These are phyloP conservation scores for Sordariomycetes sp. DNA, from an alignment of 2,329 filamentous ascomycete genomes.

Conservation along the genomic window DNA sequence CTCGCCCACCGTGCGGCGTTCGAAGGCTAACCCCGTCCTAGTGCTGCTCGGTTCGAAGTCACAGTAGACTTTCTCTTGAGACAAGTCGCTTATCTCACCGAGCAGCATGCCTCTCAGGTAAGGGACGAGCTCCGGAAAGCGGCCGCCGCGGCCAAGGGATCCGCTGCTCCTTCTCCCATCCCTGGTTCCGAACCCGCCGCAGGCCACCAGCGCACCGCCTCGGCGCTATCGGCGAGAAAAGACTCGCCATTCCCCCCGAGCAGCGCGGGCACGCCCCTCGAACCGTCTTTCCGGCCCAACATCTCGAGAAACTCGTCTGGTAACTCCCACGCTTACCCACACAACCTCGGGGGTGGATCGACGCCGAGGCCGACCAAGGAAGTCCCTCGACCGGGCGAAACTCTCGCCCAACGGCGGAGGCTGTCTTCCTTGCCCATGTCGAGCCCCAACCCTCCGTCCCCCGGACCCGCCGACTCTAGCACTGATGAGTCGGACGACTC, in stretches of 20 bases:
- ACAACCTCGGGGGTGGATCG: slow-evolving; percentile 8
- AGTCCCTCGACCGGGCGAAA: slow-evolving; percentile 17
- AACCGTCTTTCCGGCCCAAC: slow-evolving; percentile 27
- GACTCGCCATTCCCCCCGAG: slow-evolving; percentile 39
- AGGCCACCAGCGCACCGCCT: slow-evolving; percentile 29
- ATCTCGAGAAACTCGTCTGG: slow-evolving; percentile 33
- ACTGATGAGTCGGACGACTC: slow-evolving; percentile 28
- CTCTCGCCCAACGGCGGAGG: slow-evolving; percentile 13
- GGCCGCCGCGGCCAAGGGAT: slow-evolving; percentile 41
- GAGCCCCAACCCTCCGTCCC: slow-evolving; percentile 16
- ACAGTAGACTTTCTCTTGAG: slow-evolving; percentile 80
- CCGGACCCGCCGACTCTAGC: slow-evolving; percentile 22
- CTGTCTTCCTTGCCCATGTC: slow-evolving; percentile 31
- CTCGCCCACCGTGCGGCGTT: not conserved
- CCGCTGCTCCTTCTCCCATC: slow-evolving; percentile 41
- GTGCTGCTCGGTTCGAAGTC: slow-evolving; percentile 68
- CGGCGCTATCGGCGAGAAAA: slow-evolving; percentile 41
- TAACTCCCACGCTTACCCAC: slow-evolving; percentile 14
- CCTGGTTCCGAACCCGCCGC: slow-evolving; percentile 31
- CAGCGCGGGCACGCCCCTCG: slow-evolving; percentile 26
- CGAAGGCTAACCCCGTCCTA: slow-evolving; percentile 14
- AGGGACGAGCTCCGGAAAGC: slow-evolving; percentile 78
- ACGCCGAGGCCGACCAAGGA: slow-evolving; percentile 9
- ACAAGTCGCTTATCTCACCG: slow-evolving; percentile 88
- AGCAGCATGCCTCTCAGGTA: slow-evolving; percentile 80